Percentiles rank a stretch among this genome's conserved stretches.
Evolutionary conservation across 768 basidiomycete species (phyloP).

Genomic region (Tephrocybe sp.): DNA sequence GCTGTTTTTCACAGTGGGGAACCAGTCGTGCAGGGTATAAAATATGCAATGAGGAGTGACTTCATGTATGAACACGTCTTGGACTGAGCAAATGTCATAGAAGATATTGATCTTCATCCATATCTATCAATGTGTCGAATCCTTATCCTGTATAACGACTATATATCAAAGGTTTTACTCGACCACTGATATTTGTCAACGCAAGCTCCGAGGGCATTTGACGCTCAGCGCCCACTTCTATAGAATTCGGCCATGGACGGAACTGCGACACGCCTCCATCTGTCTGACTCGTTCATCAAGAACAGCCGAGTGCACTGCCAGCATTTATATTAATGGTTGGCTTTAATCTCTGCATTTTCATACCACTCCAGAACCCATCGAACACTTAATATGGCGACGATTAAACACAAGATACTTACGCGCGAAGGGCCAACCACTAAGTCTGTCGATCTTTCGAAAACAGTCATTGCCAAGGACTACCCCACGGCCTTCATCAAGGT

Average conservation of each 20-base stretch:
- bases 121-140: too few species aligned
- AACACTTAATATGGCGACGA: neutral
- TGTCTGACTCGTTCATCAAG: neutral
- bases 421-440: neutral
- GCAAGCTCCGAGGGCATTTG: too few species aligned
- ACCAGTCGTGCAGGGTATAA: constrained; percentile 36
- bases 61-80: constrained; percentile 31
- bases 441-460: constrained; percentile 28
- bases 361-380: neutral
- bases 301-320: neutral
- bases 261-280: neutral
- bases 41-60: constrained; percentile 41
- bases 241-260: neutral
- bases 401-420: neutral
- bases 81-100: too few species aligned
- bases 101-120: too few species aligned
- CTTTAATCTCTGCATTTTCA: neutral
- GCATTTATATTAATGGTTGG: neutral
- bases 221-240: too few species aligned
- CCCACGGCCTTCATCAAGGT: constrained; percentile 33
- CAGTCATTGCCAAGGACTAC: constrained; percentile 28
- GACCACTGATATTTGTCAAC: too few species aligned
- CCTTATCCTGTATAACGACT: too few species aligned
- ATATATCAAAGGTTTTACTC: too few species aligned
- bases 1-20: constrained; percentile 41